A percentile compares a stretch with the other conserved stretches of the same genome.
These are phyloP conservation scores for Boletales sp. DNA, from an alignment of 768 basidiomycete species.

Conservation along the genomic window DNA sequence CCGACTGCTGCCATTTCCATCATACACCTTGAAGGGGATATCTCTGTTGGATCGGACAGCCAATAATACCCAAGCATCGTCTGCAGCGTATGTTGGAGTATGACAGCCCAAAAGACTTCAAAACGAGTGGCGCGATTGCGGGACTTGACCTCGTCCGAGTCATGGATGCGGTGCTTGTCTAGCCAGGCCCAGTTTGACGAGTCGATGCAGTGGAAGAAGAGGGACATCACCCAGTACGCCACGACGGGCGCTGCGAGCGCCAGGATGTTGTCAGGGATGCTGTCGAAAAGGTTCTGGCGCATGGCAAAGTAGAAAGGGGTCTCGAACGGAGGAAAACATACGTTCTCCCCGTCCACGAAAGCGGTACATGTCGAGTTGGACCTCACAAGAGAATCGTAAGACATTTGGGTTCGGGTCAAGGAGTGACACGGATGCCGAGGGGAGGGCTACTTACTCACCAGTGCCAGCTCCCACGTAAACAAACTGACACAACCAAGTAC, in stretches of 20 bases:
- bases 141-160: slow-evolving; percentile 70
- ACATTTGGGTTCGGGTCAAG: too few relatives aligned
- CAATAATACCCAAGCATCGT: slow-evolving; percentile 69
- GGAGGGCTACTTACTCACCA: slow-evolving; percentile 1
- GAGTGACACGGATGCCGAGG: too few relatives aligned
- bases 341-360: slow-evolving; percentile 31
- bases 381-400: too few relatives aligned
- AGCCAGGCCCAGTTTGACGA: slow-evolving; percentile 71
- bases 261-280: slow-evolving; percentile 66
- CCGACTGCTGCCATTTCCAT: slow-evolving; percentile 41
- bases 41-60: slow-evolving; percentile 45
- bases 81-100: slow-evolving; percentile 85
- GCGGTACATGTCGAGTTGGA: slow-evolving; percentile 37
- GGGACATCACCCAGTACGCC: slow-evolving; percentile 81
- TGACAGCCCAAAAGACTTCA: slow-evolving; percentile 75
- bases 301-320: slow-evolving; percentile 57
- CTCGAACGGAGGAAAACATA: slow-evolving; percentile 33
- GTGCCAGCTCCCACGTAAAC: slow-evolving; percentile 10
- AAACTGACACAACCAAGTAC: background rate
- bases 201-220: slow-evolving; percentile 83
- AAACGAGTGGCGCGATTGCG: slow-evolving; percentile 70
- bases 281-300: slow-evolving; percentile 45
- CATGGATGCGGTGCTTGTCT: slow-evolving; percentile 84
- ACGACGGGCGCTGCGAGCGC: slow-evolving; percentile 72
- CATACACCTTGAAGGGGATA: slow-evolving; percentile 37